Evolutionary conservation across 495 filamentous ascomycete species (phyloP).

Genomic region (Neurospora sp.): DNA sequence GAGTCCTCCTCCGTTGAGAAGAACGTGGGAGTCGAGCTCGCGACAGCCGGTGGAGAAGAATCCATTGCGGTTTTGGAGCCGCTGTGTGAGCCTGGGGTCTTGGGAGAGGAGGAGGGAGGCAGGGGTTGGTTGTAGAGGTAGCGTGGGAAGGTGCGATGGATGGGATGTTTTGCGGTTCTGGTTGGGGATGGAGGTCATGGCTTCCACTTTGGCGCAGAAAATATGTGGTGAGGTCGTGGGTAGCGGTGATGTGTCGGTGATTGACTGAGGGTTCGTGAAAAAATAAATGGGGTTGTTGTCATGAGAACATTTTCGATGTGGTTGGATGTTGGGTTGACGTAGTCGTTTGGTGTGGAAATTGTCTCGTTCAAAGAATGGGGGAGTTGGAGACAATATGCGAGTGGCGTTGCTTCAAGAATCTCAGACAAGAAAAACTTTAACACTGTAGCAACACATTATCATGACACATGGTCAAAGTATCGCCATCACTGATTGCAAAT

Average conservation of each 20-base stretch:
- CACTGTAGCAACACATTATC: background rate
- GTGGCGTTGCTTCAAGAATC: background rate
- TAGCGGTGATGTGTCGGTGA: background rate
- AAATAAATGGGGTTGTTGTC: background rate
- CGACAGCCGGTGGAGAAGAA: slow-evolving; percentile 25
- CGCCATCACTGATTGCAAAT: background rate
- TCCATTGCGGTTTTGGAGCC: slow-evolving; percentile 8
- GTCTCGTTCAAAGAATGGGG: background rate
- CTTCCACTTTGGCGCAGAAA: background rate
- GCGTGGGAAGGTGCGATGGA: background rate
- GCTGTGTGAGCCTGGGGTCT: background rate
- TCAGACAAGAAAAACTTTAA: background rate
- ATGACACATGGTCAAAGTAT: background rate
- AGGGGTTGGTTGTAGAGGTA: background rate
- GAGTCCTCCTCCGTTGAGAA: slow-evolving; percentile 16
- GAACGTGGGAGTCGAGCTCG: slow-evolving; percentile 35
- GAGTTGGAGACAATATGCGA: background rate
- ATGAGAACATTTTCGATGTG: background rate
- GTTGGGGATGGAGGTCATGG: background rate
- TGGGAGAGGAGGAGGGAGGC: background rate
- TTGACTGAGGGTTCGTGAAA: background rate
- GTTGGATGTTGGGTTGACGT: background rate
- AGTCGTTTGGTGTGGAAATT: background rate
- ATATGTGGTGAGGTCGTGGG: background rate
- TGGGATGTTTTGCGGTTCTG: background rate